Percentiles rank a stretch among this genome's conserved stretches.
phyloP scores from a whole-genome alignment of 2,329 filamentous ascomycete species.

The Chalaropsis ovoidea region DNA sequence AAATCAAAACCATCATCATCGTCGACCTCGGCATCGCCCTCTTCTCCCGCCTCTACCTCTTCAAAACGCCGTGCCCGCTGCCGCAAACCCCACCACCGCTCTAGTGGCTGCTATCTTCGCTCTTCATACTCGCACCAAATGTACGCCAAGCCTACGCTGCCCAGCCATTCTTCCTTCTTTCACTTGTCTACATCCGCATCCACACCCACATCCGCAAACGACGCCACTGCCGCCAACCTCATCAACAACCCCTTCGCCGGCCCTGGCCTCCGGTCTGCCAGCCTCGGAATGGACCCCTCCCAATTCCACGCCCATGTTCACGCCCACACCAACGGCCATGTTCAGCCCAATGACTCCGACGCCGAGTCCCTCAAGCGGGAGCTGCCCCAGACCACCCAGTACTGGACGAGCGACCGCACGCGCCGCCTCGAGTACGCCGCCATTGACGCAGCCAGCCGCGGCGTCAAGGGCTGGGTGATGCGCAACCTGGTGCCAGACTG shows the following conservation, averaged over 20 bases:
- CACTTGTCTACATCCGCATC: conserved; percentile 35
- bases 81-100: conserved; percentile 27
- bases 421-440: conserved; percentile 55
- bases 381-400: conserved; percentile 52
- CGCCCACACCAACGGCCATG: background rate
- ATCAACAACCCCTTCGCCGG: background rate
- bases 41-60: conserved; percentile 33
- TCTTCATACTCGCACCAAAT: conserved; percentile 19
- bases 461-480: conserved; percentile 51
- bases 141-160: conserved; percentile 28
- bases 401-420: conserved; percentile 56
- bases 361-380: conserved; percentile 32
- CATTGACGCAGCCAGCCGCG: conserved; percentile 52
- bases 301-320: conserved; percentile 15
- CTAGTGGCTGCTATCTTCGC: conserved; percentile 27
- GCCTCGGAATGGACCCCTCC: background rate
- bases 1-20: conserved; percentile 20
- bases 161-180: conserved; percentile 34
- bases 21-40: conserved; percentile 30
- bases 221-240: background rate
- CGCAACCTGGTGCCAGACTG: conserved; percentile 51
- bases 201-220: conserved; percentile 14
- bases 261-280: background rate
- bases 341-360: conserved; percentile 26
- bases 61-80: conserved; percentile 22